Base-by-base conservation (phyloP, 2,329 filamentous ascomycete genomes). In the Phyllosticta capitalensis region DNA sequence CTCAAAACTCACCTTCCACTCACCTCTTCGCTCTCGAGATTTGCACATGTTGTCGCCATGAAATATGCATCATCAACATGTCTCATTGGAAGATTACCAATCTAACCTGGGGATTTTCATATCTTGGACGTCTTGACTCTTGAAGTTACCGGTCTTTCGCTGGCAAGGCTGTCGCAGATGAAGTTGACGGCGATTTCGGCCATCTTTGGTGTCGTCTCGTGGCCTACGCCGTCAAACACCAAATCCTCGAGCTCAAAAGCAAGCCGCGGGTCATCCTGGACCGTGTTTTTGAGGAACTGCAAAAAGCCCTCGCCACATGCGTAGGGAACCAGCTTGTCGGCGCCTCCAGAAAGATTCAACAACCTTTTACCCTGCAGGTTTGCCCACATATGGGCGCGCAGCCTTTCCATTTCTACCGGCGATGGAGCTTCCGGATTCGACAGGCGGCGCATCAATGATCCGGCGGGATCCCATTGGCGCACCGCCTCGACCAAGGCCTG, bases 291-390 rank as follows among this genome's bases (percentile, higher is more conserved):
- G 59, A 94, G 72, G 63, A 85, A 81, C 0, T 78, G 71, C 21
- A 89, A 63, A 62, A 92, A 88, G 0, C 82, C 78, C 67, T 80
- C 76, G 3, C 80, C 79, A 58, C 78, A 81, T 22, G 74, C 72
- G 65, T 89, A 88, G 14, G 89, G 88, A 17, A 94, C 89, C 3
- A 92, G 72, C 66, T 84, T 85, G 67, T 94, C 89, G 0, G 76
- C 81, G 0, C 76, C 84, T 1, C 88, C 88, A 1, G 83, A 86
- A 61, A 87, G 81, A 49, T 83, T 75, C 22, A 90, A 74, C 24
- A 90, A 75, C 62, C 75, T 81, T 75, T 90, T 91, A 12, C 67
- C 68, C 5, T 74, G 73, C 7, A 89, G 66, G 21, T 24, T 59
- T 45, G 22, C 28, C 56, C 54, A 38, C 51, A 56, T 19, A 30